Conservation (phyloP, 1,284 basidiomycete genomes). For the Boletus mariae region DNA sequence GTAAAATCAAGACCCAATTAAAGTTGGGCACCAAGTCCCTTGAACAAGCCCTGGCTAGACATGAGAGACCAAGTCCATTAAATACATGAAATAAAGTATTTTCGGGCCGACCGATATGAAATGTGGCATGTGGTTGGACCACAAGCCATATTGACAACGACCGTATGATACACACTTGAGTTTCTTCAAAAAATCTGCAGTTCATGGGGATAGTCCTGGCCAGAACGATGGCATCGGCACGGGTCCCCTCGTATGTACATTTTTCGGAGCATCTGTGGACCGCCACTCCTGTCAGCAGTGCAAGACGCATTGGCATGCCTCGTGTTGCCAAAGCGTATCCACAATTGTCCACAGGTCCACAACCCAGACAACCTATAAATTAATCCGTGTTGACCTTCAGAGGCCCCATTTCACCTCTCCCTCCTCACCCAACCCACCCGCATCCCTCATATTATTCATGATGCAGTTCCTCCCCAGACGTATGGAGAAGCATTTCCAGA, state of each 20-base stretch:
- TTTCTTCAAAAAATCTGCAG: neutral
- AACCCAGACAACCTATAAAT: conserved; percentile 20
- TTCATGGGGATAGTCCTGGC: neutral
- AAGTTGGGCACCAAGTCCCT: neutral
- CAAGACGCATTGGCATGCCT: conserved; percentile 23
- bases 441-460: neutral
- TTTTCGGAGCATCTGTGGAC: conserved; percentile 6
- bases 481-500: conserved; percentile 12
- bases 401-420: neutral
- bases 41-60: neutral
- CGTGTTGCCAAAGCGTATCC: conserved; percentile 27
- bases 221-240: neutral
- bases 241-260: conserved; percentile 1
- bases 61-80: too few relatives aligned
- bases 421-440: neutral
- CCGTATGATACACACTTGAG: neutral
- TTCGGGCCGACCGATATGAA: neutral
- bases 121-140: neutral
- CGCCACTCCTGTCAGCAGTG: conserved; percentile 15
- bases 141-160: neutral
- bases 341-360: conserved; percentile 22
- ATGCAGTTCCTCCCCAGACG: conserved; percentile 9
- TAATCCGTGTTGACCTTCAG: neutral
- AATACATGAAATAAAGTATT: neutral
- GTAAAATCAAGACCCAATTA: neutral